Base-by-base conservation (phyloP, 441 rosid genomes). In the Manihot esculenta region DNA sequence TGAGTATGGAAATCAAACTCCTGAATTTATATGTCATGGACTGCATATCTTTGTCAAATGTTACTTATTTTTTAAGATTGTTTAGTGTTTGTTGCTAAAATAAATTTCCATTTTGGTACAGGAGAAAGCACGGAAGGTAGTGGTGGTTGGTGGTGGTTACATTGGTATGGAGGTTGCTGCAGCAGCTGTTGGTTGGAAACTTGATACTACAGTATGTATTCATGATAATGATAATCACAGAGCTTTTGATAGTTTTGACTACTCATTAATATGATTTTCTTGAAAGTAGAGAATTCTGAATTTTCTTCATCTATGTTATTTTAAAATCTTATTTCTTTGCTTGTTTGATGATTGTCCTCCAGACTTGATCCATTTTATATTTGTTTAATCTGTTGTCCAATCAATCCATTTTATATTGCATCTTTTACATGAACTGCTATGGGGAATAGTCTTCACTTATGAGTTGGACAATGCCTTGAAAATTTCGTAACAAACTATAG, bases 131-230 rank as follows among this genome's bases (percentile, higher is more conserved):
- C 75, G 80, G 79, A 94, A 91, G 77, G 78, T 94, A 41, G 97
- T 87, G n/a, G 77, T 94, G 49, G 87, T 94, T 56, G 99, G 97
- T 67, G 99, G 99, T 74, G 99, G 99, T 67, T 94, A 94, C 78
- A 94, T 94, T 35, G 99, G 99, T 70, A 94, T 94, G 99, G 97
- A 94, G 86, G 95, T 94, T 69, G 99, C 97, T 62, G 99, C 97
- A 20, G 99, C 95, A 54, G 83, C 97, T 75, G 96, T 86, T 49
- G 96, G 83, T 5, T 94, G 99, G 99, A 94, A 90, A 72, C 89
- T 94, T 56, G 97, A 94, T 75, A 91, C 96, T 27, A 87, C 91
- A 18, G 97, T 94, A 76, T 64, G 81, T 55, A 67, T 35, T 77
- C 60, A 15, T 26, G 30, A 50, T 55, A 56, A 18, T 23, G 30